These are phyloP conservation scores for Neopestalotiopsis sp. DNA, from an alignment of 2,329 filamentous ascomycete species.

Conservation along the genomic window DNA sequence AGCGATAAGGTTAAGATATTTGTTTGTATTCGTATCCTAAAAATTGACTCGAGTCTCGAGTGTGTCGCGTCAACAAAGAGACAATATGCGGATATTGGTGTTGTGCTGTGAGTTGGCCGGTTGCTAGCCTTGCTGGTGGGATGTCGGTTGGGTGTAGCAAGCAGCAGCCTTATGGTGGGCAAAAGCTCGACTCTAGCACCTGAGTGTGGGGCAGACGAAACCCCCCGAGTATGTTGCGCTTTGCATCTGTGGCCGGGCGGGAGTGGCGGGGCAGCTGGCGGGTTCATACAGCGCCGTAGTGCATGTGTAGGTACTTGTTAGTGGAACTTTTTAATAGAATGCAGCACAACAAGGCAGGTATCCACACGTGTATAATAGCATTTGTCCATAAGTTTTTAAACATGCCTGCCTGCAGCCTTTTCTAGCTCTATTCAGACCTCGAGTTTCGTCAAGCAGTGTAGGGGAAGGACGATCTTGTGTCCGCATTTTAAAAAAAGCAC, in stretches of 20 bases:
- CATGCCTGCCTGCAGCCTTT: no score
- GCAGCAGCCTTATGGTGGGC: background rate
- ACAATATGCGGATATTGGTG: background rate
- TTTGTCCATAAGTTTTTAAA: no score
- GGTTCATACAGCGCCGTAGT: no score
- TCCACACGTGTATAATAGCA: no score
- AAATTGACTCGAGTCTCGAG: background rate
- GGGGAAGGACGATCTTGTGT: no score
- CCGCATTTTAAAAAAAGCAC: no score
- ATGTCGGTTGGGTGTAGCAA: background rate
- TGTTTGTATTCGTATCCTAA: background rate
- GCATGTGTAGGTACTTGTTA: no score
- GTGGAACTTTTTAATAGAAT: no score
- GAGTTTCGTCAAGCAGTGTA: no score
- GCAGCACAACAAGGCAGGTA: no score
- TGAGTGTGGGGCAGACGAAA: background rate
- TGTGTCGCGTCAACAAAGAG: background rate
- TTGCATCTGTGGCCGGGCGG: background rate
- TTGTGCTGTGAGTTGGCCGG: background rate
- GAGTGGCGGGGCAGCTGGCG: background rate
- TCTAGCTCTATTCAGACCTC: no score
- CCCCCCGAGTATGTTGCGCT: background rate
- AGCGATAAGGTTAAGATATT: background rate
- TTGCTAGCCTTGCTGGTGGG: background rate
- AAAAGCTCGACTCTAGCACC: background rate